Percentiles rank a stretch among this genome's conserved stretches.
Evolutionary conservation across 495 filamentous ascomycete species (phyloP).

Genomic region (Podospora conica): DNA sequence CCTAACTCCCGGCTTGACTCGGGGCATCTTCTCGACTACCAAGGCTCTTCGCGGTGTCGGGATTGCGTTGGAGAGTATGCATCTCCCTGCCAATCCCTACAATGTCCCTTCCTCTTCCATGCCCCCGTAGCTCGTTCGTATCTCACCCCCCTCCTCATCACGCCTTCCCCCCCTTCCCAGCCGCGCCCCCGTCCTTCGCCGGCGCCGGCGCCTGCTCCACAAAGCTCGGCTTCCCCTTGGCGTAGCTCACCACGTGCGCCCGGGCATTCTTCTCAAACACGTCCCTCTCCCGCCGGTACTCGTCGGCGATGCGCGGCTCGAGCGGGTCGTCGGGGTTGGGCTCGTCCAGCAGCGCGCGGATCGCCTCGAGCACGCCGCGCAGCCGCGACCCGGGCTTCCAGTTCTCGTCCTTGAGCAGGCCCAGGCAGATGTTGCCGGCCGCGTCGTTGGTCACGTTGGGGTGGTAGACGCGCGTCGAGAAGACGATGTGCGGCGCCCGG

Average conservation of each 20-base stretch:
- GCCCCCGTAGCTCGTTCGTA: not conserved
- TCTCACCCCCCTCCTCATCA: not conserved
- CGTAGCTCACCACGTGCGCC: slow-evolving; percentile 77
- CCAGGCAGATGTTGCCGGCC: slow-evolving; percentile 83
- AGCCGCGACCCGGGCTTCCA: slow-evolving; percentile 92
- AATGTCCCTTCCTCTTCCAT: not conserved
- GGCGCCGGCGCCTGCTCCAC: not conserved
- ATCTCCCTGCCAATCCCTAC: not conserved
- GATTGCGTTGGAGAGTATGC: not conserved
- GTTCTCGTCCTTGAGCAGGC: slow-evolving; percentile 76
- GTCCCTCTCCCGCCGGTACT: slow-evolving; percentile 65
- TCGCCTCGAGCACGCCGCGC: slow-evolving; percentile 68
- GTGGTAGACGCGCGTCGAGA: slow-evolving; percentile 96
- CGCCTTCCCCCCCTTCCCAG: not conserved
- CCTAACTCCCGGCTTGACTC: not conserved
- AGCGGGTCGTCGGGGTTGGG: slow-evolving; percentile 94
- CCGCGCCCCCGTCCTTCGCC: not conserved
- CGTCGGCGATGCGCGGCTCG: slow-evolving; percentile 78
- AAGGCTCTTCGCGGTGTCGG: too few relatives aligned
- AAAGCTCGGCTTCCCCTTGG: slow-evolving; percentile 40
- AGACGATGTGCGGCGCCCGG: slow-evolving; percentile 80
- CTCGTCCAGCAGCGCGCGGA: slow-evolving; percentile 70
- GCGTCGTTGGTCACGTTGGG: slow-evolving; percentile 96
- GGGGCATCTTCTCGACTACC: not conserved
- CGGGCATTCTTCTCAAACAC: slow-evolving; percentile 79